Evolutionary conservation across 352 stramenopile genomes (phyloP).

Genomic region (Globisporangium paroecandrum): DNA sequence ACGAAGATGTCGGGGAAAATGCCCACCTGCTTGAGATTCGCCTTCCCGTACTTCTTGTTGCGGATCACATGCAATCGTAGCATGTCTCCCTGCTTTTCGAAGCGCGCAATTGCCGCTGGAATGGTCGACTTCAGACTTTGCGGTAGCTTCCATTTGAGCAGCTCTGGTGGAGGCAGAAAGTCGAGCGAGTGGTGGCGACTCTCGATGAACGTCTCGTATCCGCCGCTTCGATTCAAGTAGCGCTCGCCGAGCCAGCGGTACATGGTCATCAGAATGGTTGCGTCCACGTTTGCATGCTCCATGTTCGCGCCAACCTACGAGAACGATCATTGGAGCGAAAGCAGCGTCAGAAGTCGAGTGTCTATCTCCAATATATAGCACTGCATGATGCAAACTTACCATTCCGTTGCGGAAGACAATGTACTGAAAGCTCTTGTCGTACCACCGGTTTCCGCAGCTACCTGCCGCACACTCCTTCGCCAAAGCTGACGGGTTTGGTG

Average conservation of each 20-base stretch:
- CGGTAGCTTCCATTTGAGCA: conserved; percentile 55
- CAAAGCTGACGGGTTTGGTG: conserved; percentile 39
- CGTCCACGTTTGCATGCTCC: conserved; percentile 95
- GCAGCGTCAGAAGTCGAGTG: background rate
- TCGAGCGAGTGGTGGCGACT: conserved; percentile 46
- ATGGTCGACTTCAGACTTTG: conserved; percentile 35
- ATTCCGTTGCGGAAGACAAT: conserved; percentile 93
- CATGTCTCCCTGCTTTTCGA: conserved; percentile 58
- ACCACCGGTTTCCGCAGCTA: conserved; percentile 89
- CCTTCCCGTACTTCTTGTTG: conserved; percentile 83
- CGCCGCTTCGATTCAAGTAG: conserved; percentile 56
- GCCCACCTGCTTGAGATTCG: conserved; percentile 64
- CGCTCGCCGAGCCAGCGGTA: conserved; percentile 59
- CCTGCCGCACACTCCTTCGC: conserved; percentile 51
- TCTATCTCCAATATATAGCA: background rate
- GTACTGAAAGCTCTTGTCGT: conserved; percentile 96
- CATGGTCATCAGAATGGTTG: conserved; percentile 79
- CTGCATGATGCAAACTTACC: conserved; percentile 11
- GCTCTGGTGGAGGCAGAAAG: conserved; percentile 55
- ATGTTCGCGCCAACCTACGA: conserved; percentile 83
- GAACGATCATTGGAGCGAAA: background rate
- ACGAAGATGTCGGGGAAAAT: conserved; percentile 93
- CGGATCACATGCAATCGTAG: conserved; percentile 81
- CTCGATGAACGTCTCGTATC: conserved; percentile 66
- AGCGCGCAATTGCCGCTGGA: conserved; percentile 46